Evolutionary conservation across 768 basidiomycete species (phyloP).

Genomic region (Lentinula guzmanii): DNA sequence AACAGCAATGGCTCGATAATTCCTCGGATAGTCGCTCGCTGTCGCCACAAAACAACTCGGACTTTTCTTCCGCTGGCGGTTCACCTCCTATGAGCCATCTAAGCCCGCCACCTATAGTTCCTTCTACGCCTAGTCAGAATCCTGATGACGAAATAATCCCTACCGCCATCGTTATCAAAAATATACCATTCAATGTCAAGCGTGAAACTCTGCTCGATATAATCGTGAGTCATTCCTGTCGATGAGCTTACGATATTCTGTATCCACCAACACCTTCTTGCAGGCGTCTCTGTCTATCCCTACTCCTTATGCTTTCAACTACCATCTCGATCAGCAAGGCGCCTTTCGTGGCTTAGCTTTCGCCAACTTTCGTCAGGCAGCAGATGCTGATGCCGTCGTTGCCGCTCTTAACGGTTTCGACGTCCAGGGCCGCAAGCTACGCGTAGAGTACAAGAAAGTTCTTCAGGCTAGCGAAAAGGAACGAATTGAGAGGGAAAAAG

Average conservation of each 20-base stretch:
- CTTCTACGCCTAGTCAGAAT: constrained; percentile 45
- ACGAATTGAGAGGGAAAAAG: constrained; percentile 97
- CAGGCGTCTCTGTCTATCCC: constrained; percentile 90
- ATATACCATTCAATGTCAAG: constrained; percentile 99
- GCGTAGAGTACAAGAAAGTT: constrained; percentile 99
- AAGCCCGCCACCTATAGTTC: constrained; percentile 37
- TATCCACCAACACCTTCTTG: constrained; percentile 12
- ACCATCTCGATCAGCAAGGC: constrained; percentile 94
- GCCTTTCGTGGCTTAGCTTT: constrained; percentile 97
- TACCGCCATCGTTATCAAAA: constrained; percentile 99
- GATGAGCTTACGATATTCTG: constrained; percentile 7
- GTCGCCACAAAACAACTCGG: constrained; percentile 83
- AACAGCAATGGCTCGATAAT: constrained; percentile 85
- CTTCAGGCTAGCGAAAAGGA: constrained; percentile 99
- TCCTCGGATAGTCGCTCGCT: constrained; percentile 71
- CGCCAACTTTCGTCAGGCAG: constrained; percentile 91
- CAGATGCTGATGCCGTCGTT: constrained; percentile 92
- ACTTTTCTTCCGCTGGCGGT: constrained; percentile 83
- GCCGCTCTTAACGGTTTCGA: constrained; percentile 95
- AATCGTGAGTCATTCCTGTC: constrained; percentile 59
- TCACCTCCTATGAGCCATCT: constrained; percentile 61
- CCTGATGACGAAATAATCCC: constrained; percentile 92
- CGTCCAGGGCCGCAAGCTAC: constrained; percentile 92
- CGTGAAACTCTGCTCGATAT: constrained; percentile 94
- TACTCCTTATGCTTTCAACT: constrained; percentile 98